Evolutionary conservation across 2,329 filamentous ascomycete genomes (phyloP).

Genomic region (Stagonosporopsis tanaceti): DNA sequence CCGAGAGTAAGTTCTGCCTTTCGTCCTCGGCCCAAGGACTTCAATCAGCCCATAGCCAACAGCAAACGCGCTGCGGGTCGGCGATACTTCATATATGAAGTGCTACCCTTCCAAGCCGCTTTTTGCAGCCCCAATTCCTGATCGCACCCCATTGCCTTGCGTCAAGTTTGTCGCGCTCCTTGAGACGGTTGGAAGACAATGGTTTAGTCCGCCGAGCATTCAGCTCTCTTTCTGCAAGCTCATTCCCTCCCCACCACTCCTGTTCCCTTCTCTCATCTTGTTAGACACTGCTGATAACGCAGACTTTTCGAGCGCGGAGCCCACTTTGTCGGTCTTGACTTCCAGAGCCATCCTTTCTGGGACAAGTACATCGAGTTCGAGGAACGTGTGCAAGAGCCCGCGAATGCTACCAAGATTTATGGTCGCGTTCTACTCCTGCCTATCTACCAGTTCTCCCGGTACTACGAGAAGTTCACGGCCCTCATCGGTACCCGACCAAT

Average conservation of each 20-base stretch:
- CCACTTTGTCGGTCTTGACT: slow-evolving; percentile 86
- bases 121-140: slow-evolving; percentile 51
- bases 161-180: slow-evolving; percentile 19
- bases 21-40: slow-evolving; percentile 37
- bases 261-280: slow-evolving; percentile 7
- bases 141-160: slow-evolving; percentile 25
- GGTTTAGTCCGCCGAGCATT: slow-evolving; percentile 20
- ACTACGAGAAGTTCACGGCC: slow-evolving; percentile 88
- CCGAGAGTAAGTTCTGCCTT: slow-evolving; percentile 90
- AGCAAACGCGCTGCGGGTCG: slow-evolving; percentile 23
- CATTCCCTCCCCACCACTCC: slow-evolving; percentile 15
- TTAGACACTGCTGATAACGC: slow-evolving; percentile 24
- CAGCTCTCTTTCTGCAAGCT: slow-evolving; percentile 30
- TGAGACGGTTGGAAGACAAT: slow-evolving; percentile 24
- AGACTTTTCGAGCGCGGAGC: slow-evolving; percentile 95
- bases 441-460: slow-evolving; percentile 93
- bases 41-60: slow-evolving; percentile 40
- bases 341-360: slow-evolving; percentile 95
- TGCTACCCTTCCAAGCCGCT: slow-evolving; percentile 31
- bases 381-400: slow-evolving; percentile 68
- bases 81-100: slow-evolving; percentile 31
- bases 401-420: slow-evolving; percentile 82
- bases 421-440: slow-evolving; percentile 85
- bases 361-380: slow-evolving; percentile 99
- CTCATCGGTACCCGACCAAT: slow-evolving; percentile 76